Percentiles rank a stretch among this genome's conserved stretches.
These are phyloP conservation scores for Conticribra guillardii DNA, from an alignment of 108 stramenopile genomes.

Conservation along the genomic window DNA sequence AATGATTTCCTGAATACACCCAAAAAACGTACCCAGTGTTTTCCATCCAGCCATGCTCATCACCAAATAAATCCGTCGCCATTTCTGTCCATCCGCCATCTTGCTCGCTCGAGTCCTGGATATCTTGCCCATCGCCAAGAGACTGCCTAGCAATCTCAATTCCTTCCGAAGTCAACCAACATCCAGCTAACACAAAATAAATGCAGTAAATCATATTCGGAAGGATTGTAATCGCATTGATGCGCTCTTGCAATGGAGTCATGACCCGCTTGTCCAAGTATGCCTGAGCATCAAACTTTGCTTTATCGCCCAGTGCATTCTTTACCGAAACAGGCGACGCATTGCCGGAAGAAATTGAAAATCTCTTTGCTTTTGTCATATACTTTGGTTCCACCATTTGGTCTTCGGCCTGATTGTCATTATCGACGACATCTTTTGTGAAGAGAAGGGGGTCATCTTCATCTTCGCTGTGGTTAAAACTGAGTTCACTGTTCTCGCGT, in stretches of 20 bases:
- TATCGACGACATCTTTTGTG: no score
- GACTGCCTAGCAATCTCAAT: neutral
- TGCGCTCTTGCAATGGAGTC: slow-evolving; percentile 74
- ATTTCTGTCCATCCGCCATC: slow-evolving; percentile 21
- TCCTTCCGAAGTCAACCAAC: slow-evolving; percentile 49
- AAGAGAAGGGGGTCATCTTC: no score
- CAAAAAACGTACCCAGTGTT: slow-evolving; percentile 11
- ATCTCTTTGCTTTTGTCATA: no score
- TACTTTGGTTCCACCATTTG: no score
- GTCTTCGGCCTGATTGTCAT: no score
- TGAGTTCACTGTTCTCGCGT: no score
- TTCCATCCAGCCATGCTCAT: slow-evolving; percentile 11
- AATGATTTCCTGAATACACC: no score
- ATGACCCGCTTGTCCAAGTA: slow-evolving; percentile 63
- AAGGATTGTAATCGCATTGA: slow-evolving; percentile 77
- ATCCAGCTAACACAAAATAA: slow-evolving; percentile 60
- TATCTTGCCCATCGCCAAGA: slow-evolving; percentile 4
- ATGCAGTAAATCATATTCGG: slow-evolving; percentile 59
- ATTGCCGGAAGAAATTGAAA: no score
- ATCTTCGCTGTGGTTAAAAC: no score
- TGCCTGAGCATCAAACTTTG: slow-evolving; percentile 26
- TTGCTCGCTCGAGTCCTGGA: neutral
- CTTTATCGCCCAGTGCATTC: neutral
- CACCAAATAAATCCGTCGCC: slow-evolving; percentile 30
- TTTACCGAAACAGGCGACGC: no score